phyloP scores from a whole-genome alignment of 2,329 filamentous ascomycete genomes.

The Fusarium hostae region DNA sequence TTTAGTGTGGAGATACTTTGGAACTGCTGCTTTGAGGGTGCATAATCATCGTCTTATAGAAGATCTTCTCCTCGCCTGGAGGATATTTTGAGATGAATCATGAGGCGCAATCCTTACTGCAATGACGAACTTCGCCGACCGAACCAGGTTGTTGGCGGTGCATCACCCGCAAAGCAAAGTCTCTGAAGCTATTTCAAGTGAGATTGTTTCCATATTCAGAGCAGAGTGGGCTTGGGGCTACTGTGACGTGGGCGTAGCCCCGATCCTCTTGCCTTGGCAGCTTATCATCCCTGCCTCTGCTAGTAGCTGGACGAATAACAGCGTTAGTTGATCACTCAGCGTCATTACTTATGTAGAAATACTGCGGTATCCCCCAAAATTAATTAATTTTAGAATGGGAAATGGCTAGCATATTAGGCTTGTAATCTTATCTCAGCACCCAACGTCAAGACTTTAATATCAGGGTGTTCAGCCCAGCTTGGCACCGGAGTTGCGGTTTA shows the following conservation, averaged over 20 bases:
- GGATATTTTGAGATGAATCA: neutral
- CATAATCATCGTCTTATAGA: neutral
- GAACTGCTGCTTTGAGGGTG: too few species aligned
- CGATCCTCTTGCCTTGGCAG: neutral
- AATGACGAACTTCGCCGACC: neutral
- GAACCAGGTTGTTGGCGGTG: neutral
- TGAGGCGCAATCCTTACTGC: neutral
- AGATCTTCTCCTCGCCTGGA: neutral
- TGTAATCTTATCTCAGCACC: neutral
- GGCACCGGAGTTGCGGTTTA: neutral
- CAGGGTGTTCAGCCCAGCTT: neutral
- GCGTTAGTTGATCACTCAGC: rapidly evolving
- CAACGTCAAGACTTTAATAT: neutral
- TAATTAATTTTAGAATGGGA: neutral
- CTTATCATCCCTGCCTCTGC: neutral
- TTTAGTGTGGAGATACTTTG: neutral
- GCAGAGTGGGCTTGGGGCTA: neutral
- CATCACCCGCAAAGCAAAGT: neutral
- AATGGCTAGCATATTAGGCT: too few species aligned
- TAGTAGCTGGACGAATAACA: neutral
- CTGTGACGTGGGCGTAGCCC: neutral
- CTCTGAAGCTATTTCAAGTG: neutral
- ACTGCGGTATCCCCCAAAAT: too few species aligned
- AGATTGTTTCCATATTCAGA: neutral
- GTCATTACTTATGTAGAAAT: neutral